Evolutionary conservation across 495 filamentous ascomycete genomes (phyloP).

Genomic region (Wilcoxina mikolae): DNA sequence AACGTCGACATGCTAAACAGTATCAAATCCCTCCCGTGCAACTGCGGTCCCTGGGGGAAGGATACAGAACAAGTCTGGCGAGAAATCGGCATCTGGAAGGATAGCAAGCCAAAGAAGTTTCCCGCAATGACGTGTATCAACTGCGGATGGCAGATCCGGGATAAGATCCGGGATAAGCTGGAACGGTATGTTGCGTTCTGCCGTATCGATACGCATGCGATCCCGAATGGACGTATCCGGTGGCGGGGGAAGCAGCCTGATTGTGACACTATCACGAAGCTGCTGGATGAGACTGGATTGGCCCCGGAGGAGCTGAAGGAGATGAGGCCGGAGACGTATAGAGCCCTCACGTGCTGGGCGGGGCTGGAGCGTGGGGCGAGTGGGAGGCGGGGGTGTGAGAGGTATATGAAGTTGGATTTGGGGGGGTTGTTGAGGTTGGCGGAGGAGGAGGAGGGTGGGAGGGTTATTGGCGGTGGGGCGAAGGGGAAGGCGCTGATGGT

Average conservation of each 20-base stretch:
- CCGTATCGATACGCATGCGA: constrained; percentile 13
- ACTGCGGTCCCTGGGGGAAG: constrained; percentile 20
- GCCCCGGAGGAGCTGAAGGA: constrained; percentile 5
- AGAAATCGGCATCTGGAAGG: constrained; percentile 13
- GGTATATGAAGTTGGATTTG: constrained; percentile 3
- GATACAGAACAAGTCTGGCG: constrained; percentile 20
- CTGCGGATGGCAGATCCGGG: constrained; percentile 17
- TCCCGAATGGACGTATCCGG: constrained; percentile 5
- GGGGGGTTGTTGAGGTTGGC: background rate
- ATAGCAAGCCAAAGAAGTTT: constrained; percentile 8
- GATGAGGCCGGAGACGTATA: constrained; percentile 11
- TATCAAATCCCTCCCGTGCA: constrained; percentile 22
- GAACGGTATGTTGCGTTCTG: constrained; percentile 20
- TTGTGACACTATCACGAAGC: constrained; percentile 8
- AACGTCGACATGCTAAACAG: constrained; percentile 16
- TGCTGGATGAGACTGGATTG: constrained; percentile 9
- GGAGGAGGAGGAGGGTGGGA: background rate
- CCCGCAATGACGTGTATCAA: constrained; percentile 13
- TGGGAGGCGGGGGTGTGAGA: constrained; percentile 6
- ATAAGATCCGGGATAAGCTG: constrained; percentile 16
- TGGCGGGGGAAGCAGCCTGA: constrained; percentile 12
- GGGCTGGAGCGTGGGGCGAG: background rate
- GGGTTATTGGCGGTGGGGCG: no score
- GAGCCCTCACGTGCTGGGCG: constrained; percentile 11
- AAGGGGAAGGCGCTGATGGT: no score